A percentile compares a stretch with the other conserved stretches of the same genome.
Evolutionary conservation across 164 flowering plant species (phyloP).

Genomic region (Magnolia kwangsiensis): DNA sequence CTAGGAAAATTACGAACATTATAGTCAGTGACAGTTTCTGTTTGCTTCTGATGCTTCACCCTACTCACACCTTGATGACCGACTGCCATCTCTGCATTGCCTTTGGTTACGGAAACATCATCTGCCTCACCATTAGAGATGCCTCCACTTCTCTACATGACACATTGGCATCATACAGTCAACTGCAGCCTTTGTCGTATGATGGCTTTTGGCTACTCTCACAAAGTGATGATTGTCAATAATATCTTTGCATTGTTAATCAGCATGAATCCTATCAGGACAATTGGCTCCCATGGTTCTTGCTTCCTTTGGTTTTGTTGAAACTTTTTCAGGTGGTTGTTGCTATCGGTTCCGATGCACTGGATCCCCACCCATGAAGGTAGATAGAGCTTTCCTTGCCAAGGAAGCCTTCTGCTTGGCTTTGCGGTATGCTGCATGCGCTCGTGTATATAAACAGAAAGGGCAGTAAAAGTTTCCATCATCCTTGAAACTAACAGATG

Average conservation of each 20-base stretch:
- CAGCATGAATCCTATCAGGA: neutral
- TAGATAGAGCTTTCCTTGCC: constrained; percentile 39
- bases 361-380: constrained; percentile 24
- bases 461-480: constrained; percentile 62
- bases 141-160: neutral
- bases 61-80: neutral
- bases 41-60: neutral
- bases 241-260: neutral
- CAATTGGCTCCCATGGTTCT: neutral
- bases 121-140: neutral
- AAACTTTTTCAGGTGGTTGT: neutral
- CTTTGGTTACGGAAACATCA: neutral
- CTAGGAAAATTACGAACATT: constrained; percentile 5
- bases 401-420: constrained; percentile 23
- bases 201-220: neutral
- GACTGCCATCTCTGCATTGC: constrained; percentile 1
- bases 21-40: neutral
- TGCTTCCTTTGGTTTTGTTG: constrained; percentile 8
- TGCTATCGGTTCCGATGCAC: constrained; percentile 4
- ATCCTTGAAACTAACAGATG: constrained; percentile 33
- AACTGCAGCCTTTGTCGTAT: constrained; percentile 4
- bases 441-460: constrained; percentile 54
- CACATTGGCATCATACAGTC: neutral
- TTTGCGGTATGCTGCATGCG: constrained; percentile 39
- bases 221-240: neutral